Conservation (phyloP, 441 rosid genomes). For the Codiaeum variegatum region DNA sequence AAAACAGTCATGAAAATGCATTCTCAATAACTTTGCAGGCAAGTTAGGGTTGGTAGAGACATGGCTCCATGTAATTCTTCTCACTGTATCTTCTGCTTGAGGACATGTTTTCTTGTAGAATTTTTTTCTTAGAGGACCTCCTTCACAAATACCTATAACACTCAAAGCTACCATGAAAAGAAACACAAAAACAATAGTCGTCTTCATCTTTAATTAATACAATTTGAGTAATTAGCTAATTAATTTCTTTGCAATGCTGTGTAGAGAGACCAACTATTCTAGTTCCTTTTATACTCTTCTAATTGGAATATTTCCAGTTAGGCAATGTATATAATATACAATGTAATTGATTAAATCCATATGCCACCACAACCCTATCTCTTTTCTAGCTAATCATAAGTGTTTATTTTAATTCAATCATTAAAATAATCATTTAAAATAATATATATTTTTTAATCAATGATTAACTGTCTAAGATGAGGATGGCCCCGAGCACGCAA, state of each 20-base stretch:
- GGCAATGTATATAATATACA: neutral
- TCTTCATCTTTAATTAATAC: neutral
- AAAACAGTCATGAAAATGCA: slow-evolving; percentile 54
- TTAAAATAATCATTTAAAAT: neutral
- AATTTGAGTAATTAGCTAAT: neutral
- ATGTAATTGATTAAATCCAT: neutral
- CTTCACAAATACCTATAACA: slow-evolving; percentile 8
- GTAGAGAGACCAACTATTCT: neutral
- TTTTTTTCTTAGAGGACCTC: slow-evolving; percentile 9
- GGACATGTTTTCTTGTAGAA: slow-evolving; percentile 15
- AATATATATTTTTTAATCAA: no score
- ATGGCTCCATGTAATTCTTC: slow-evolving; percentile 26
- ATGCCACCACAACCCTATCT: neutral
- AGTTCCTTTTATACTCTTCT: slow-evolving; percentile 12
- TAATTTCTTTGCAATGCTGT: neutral
- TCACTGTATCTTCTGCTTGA: slow-evolving; percentile 22
- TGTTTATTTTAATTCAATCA: neutral
- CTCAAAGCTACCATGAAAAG: neutral
- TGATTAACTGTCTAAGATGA: no score
- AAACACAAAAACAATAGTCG: neutral
- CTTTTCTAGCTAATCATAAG: neutral
- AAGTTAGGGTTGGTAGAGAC: slow-evolving; percentile 22
- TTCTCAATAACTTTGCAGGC: slow-evolving; percentile 50
- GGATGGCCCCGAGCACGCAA: no score
- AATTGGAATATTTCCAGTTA: slow-evolving; percentile 1